A percentile compares a stretch with the other conserved stretches of the same genome.
Conservation (phyloP, 116 monocot species). For the Papilionanthe hybrid region DNA sequence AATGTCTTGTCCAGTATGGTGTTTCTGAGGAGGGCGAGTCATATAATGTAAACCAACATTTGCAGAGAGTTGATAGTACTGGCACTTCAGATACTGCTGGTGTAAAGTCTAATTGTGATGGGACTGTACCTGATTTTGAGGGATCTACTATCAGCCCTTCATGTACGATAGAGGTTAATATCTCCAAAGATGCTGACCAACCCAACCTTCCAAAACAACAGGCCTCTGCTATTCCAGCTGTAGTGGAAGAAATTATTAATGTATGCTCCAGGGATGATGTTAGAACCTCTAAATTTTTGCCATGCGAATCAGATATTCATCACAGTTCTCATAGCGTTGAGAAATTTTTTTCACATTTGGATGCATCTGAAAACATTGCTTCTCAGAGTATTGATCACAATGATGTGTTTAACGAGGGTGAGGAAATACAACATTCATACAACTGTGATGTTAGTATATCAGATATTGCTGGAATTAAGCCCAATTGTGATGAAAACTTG, state of each 20-base stretch:
- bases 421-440: background rate
- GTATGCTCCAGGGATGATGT: background rate
- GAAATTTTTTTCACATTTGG: conserved; percentile 1
- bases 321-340: background rate
- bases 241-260: background rate
- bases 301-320: background rate
- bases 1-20: background rate
- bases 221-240: conserved; percentile 5
- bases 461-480: conserved; percentile 5
- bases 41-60: background rate
- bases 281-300: background rate
- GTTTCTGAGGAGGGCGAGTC: conserved; percentile 4
- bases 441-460: conserved; percentile 8
- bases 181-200: conserved; percentile 20
- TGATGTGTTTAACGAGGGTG: background rate
- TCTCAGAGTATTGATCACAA: background rate
- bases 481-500: conserved; percentile 24
- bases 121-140: conserved; percentile 47
- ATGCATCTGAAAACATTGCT: conserved; percentile 5
- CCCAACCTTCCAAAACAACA: conserved; percentile 26
- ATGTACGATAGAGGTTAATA: conserved; percentile 6
- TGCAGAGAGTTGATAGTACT: conserved; percentile 1
- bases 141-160: conserved; percentile 42
- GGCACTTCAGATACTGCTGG: conserved; percentile 3
- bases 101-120: conserved; percentile 14